Percentiles rank a stretch among this genome's conserved stretches.
These are phyloP conservation scores for Chlamydomonas asymmetrica DNA, from an alignment of 139 green algal genomes.

Conservation along the genomic window DNA sequence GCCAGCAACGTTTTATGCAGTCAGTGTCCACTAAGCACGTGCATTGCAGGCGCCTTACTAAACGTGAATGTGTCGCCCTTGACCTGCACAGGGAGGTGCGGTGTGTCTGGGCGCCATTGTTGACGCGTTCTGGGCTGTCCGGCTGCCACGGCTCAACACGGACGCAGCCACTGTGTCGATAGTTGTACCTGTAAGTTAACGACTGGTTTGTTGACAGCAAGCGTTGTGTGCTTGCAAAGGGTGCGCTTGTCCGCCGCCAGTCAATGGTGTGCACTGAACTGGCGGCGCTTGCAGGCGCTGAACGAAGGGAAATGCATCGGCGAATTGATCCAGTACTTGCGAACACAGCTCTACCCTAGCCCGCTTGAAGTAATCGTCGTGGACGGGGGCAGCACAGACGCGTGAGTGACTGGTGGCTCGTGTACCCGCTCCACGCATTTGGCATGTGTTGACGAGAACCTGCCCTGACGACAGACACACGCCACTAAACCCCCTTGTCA, in stretches of 20 bases:
- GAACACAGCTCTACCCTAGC: conserved; percentile 46
- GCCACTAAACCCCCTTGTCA: not conserved
- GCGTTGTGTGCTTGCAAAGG: not conserved
- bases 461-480: not conserved
- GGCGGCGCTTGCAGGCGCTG: conserved; percentile 33
- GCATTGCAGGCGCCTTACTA: no score
- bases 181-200: no score
- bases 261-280: not conserved
- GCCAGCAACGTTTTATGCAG: no score
- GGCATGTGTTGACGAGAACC: not conserved
- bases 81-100: no score
- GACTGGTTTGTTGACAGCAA: not conserved
- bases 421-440: not conserved
- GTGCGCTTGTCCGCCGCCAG: not conserved
- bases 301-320: conserved; percentile 65
- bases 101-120: not conserved
- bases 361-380: conserved; percentile 77
- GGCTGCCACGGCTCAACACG: not conserved
- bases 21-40: no score
- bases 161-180: not conserved
- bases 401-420: not conserved
- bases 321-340: conserved; percentile 28
- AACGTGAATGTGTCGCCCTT: no score
- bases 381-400: conserved; percentile 73
- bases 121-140: not conserved